Evolutionary conservation across 2,329 filamentous ascomycete species (phyloP).

Genomic region (Pleurostoma richardsiae): DNA sequence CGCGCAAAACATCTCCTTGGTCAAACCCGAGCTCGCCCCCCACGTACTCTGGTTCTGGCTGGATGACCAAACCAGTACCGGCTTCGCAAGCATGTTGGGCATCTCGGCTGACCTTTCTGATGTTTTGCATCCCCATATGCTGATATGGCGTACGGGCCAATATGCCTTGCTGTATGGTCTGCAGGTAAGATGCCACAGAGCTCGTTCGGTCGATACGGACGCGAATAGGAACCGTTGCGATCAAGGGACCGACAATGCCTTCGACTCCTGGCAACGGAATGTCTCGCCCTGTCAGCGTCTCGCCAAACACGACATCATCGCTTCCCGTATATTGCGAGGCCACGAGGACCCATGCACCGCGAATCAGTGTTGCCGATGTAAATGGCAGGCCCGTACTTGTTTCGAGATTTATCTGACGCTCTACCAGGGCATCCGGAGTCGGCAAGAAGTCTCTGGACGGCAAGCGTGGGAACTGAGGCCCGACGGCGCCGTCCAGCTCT

Average conservation of each 20-base stretch:
- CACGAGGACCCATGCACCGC: conserved; percentile 55
- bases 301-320: conserved; percentile 52
- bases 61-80: conserved; percentile 28
- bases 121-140: conserved; percentile 43
- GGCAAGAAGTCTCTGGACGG: conserved; percentile 40
- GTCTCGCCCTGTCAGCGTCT: conserved; percentile 54
- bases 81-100: conserved; percentile 22
- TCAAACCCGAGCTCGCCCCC: conserved; percentile 11
- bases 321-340: conserved; percentile 47
- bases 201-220: conserved; percentile 24
- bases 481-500: conserved; percentile 35
- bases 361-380: conserved; percentile 7
- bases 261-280: conserved; percentile 41
- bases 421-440: conserved; percentile 29
- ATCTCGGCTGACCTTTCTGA: conserved; percentile 31
- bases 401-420: conserved; percentile 14
- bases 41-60: conserved; percentile 16
- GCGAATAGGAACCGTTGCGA: conserved; percentile 36
- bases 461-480: conserved; percentile 42
- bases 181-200: conserved; percentile 9
- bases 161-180: conserved; percentile 16
- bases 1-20: conserved; percentile 7
- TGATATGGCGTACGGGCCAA: conserved; percentile 36
- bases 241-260: conserved; percentile 50
- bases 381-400: conserved; percentile 8